Evolutionary conservation across 257 asterid species (phyloP), one percentile per base, ranked within the genome.

Genomic region (Nicotiana attenuata): DNA sequence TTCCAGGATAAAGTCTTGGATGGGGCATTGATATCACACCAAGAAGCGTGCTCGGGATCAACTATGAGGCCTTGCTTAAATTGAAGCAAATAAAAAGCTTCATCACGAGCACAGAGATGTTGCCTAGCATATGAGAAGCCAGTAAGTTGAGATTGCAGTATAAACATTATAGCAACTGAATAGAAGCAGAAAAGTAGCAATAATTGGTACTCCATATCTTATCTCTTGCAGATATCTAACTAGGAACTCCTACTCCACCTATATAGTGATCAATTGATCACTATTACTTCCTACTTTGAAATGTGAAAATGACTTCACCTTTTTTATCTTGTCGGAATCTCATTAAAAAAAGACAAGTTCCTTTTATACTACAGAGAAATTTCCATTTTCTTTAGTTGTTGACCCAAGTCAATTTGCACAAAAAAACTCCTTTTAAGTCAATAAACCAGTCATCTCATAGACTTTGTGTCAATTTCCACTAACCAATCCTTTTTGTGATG

Each of bases 321-420:
- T 55, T 55, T 55, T 16, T 55, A 41, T 41, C 11, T 41, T 41
- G 47, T 41, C 10, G 47, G 47, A 41, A 7, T 41, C 3, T 41
- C 47, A 41, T 41, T 11, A 2, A 41, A 7, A 38, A 38, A 38
- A 38, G 45, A 38, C 45, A 38, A 7, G 45, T 7, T 38, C 45
- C 45, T 38, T 38, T 38, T 38, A 7, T 38, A 38, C 10, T 38
- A 38, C 1, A 7, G 45, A 1, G 10, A 38, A 38, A 38, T 56
- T 56, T 56, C 22, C 61, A 55, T 56, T 24, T 38, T 38, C 45
- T 38, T 8, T 61, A 10, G 33, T 20, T 61, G 17, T 61, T 61
- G 19, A 24, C 67, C 33, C 16, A 61, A 61, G 67, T 24, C 76
- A 66, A 64, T 64, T 63, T 63, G n/a, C 66, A 61, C 66, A 35